Base-by-base conservation (phyloP, 805 yeast genomes). In the Tetrapisispora nanseiensis region DNA sequence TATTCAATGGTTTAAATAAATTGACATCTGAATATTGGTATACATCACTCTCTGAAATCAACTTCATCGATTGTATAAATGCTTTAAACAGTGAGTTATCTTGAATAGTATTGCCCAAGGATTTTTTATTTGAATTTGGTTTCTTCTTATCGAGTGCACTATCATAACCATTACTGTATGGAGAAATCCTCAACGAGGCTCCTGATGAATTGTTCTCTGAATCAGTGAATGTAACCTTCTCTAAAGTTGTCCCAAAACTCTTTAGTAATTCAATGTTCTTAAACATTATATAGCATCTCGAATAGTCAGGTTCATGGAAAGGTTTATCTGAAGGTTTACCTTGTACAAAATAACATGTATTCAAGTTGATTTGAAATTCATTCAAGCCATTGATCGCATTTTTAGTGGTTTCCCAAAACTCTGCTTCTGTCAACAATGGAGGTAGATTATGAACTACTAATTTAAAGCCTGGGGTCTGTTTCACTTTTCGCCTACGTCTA, bases 281-380 rank as follows among this genome's bases (percentile, higher is more conserved):
- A 43, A 74, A 69, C 15, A 57, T 54, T 15, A 68, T 48, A 49
- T 74, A 74, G 3, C 70, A 70, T 33, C 76, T 58, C 6, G 75
- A 65, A 44, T 54, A 65, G 3, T 54, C 56, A 2, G 75, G 69
- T n/a, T 54, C 55, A 34, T 66, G 66, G 41, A 64, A 67, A 4
- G 53, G 48, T 21, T 51, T 57, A 5, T 41, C 43, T 12, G 57
- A 40, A 23, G 46, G 46, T n/a, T 47, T 49, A 4, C 66, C 66
- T 33, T 62, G 62, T 20, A 60, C 62, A 46, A 52, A 54, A 35
- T 57, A 57, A 33, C 51, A 50, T 27, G 66, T 67, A 33, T 51
- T 37, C 23, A 35, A 16, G 12, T 35, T 35, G 18, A 61, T 54
- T 45, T 61, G 59, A 39, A 61, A 61, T 24, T 54, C 46, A 23